These are phyloP conservation scores for Biscogniauxia marginata DNA, from an alignment of 2,329 filamentous ascomycete species.

Conservation along the genomic window DNA sequence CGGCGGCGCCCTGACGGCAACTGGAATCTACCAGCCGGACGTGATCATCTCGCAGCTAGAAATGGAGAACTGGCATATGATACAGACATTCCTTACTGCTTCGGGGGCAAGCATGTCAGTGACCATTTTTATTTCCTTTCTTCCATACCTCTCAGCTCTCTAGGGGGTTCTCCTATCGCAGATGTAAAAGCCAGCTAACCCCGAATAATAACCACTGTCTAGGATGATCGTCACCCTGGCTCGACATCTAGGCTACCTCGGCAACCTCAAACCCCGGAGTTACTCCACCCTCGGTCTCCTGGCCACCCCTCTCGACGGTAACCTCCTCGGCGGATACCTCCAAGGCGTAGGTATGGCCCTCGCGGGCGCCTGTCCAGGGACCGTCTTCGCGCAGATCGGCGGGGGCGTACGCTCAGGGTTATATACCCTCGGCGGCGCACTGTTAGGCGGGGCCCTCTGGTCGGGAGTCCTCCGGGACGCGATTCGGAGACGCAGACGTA, in stretches of 20 bases:
- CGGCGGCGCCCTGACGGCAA: slow-evolving; percentile 58
- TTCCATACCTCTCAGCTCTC: neutral
- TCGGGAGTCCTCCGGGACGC: slow-evolving; percentile 41
- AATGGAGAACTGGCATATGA: slow-evolving; percentile 63
- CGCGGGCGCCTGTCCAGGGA: slow-evolving; percentile 65
- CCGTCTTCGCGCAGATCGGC: slow-evolving; percentile 60
- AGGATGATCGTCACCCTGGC: slow-evolving; percentile 42
- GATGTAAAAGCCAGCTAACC: neutral
- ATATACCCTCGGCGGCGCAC: slow-evolving; percentile 52
- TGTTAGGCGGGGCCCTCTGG: slow-evolving; percentile 56
- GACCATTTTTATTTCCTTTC: neutral
- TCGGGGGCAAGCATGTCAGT: slow-evolving; percentile 61
- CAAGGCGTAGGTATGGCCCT: slow-evolving; percentile 67
- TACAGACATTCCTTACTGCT: slow-evolving; percentile 62
- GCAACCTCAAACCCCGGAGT: slow-evolving; percentile 45
- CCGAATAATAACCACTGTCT: neutral
- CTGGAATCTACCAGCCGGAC: slow-evolving; percentile 59
- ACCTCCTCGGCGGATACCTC: slow-evolving; percentile 60
- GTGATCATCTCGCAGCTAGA: slow-evolving; percentile 62
- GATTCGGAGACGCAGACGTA: slow-evolving; percentile 28
- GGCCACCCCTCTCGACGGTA: slow-evolving; percentile 55
- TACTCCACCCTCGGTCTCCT: slow-evolving; percentile 54
- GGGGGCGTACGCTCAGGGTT: slow-evolving; percentile 50
- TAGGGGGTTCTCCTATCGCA: neutral
- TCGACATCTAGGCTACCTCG: slow-evolving; percentile 42